Evolutionary conservation across 1,284 basidiomycete species (phyloP).

Genomic region (Cutaneotrichosporon curvatum): DNA sequence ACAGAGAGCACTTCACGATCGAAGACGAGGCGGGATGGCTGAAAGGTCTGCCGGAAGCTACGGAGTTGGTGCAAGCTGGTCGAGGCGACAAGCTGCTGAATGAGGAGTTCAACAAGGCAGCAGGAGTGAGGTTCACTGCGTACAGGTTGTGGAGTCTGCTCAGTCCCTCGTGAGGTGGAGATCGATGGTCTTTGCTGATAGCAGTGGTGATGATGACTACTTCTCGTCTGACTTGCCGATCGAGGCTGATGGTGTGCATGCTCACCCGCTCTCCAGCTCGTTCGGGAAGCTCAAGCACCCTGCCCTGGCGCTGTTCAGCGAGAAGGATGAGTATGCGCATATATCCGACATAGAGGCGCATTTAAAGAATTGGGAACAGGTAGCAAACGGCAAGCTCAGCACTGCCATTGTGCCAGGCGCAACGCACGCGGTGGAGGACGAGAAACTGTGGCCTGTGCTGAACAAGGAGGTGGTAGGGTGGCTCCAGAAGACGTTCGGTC

Average conservation of each 20-base stretch:
- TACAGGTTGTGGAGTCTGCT: slow-evolving; percentile 36
- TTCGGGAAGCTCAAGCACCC: slow-evolving; percentile 39
- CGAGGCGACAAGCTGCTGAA: slow-evolving; percentile 26
- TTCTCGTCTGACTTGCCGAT: slow-evolving; percentile 42
- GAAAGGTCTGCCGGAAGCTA: slow-evolving; percentile 19
- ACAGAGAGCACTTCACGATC: slow-evolving; percentile 33
- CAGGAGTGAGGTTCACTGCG: slow-evolving; percentile 29
- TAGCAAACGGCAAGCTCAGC: slow-evolving; percentile 21
- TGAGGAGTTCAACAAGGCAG: slow-evolving; percentile 19
- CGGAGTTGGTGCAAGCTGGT: slow-evolving; percentile 28
- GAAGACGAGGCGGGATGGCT: slow-evolving; percentile 12
- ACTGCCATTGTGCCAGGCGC: slow-evolving; percentile 31
- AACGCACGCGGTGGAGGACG: slow-evolving; percentile 36
- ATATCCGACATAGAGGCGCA: slow-evolving; percentile 12
- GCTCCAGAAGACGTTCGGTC: slow-evolving; percentile 16
- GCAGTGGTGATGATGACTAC: slow-evolving; percentile 46
- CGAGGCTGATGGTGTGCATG: slow-evolving; percentile 14
- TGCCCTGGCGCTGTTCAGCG: slow-evolving; percentile 35
- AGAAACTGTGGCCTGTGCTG: slow-evolving; percentile 22
- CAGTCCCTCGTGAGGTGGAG: slow-evolving; percentile 5
- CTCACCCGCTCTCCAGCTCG: slow-evolving; percentile 36
- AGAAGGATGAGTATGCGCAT: slow-evolving; percentile 35
- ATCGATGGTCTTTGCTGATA: not conserved
- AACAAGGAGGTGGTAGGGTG: slow-evolving; percentile 26
- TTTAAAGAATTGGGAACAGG: slow-evolving; percentile 28